phyloP scores from a whole-genome alignment of 2,329 filamentous ascomycete species.

The Colletotrichum phormii region DNA sequence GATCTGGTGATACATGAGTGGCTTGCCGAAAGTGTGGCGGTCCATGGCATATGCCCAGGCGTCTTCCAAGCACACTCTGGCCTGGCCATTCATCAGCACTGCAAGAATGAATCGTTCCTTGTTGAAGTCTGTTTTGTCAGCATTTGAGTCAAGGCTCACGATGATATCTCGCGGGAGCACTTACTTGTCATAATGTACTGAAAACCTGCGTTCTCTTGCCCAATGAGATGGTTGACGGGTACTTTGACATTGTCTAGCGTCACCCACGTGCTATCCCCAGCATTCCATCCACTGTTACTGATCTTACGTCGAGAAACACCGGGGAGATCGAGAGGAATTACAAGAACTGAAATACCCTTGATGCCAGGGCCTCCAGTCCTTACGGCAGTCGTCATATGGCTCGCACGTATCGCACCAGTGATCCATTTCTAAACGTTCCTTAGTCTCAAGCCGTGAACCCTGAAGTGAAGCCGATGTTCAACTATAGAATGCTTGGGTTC shows the following conservation, averaged over 20 bases:
- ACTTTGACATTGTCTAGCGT: conserved; percentile 69
- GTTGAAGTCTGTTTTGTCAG: conserved; percentile 60
- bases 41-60: conserved; percentile 62
- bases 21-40: conserved; percentile 68
- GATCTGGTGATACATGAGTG: conserved; percentile 67
- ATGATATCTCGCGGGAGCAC: not conserved
- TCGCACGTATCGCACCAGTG: conserved; percentile 69
- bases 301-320: conserved; percentile 66
- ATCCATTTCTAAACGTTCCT: conserved; percentile 68
- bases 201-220: conserved; percentile 66
- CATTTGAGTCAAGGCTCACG: not conserved
- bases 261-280: conserved; percentile 69
- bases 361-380: conserved; percentile 66
- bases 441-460: no score
- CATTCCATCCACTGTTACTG: conserved; percentile 69
- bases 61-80: conserved; percentile 65
- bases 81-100: conserved; percentile 66
- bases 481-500: not conserved
- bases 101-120: conserved; percentile 69
- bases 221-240: conserved; percentile 63
- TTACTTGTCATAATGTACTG: conserved; percentile 62
- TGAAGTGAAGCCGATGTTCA: no score
- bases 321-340: conserved; percentile 62
- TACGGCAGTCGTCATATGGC: conserved; percentile 72
- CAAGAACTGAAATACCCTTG: conserved; percentile 65